These are phyloP conservation scores for Annulohypoxylon nitens DNA, from an alignment of 495 filamentous ascomycete genomes.

Conservation along the genomic window DNA sequence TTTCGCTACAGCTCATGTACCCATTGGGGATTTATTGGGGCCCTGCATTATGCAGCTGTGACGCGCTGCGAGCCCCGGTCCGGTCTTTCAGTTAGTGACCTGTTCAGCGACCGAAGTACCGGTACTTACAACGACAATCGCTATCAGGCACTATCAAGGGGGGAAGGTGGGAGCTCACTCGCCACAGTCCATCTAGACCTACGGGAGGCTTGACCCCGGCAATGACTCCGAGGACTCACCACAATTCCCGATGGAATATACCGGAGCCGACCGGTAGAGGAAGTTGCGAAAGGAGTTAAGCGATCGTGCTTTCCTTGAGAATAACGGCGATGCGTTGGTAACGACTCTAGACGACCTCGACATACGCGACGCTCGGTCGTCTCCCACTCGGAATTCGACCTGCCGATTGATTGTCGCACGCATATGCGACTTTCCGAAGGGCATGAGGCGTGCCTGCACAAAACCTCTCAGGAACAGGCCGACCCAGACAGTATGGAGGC, in stretches of 20 bases:
- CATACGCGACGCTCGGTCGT: slow-evolving; percentile 25
- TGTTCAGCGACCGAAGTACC: slow-evolving; percentile 36
- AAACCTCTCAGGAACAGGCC: slow-evolving; percentile 31
- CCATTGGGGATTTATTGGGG: slow-evolving; percentile 36
- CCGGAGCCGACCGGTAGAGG: slow-evolving; percentile 34
- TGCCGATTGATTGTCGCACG: slow-evolving; percentile 31
- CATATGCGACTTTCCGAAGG: slow-evolving; percentile 39
- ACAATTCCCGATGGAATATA: slow-evolving; percentile 14
- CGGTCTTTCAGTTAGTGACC: slow-evolving; percentile 18
- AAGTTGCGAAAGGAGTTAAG: background rate
- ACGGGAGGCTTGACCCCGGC: slow-evolving; percentile 47
- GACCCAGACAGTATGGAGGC: slow-evolving; percentile 41
- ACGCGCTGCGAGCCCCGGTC: slow-evolving; percentile 36
- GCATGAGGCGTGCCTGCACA: slow-evolving; percentile 23
- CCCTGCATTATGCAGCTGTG: slow-evolving; percentile 42
- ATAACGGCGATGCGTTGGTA: background rate
- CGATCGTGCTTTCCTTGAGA: background rate
- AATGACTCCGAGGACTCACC: slow-evolving; percentile 27
- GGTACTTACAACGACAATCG: slow-evolving; percentile 38
- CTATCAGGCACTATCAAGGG: background rate
- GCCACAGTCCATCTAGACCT: slow-evolving; percentile 41
- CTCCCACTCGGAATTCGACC: slow-evolving; percentile 32
- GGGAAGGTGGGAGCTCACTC: slow-evolving; percentile 27
- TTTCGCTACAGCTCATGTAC: slow-evolving; percentile 21
- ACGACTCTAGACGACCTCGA: slow-evolving; percentile 8